A percentile compares a stretch with the other conserved stretches of the same genome.
phyloP scores from a whole-genome alignment of 768 basidiomycete species.

The Russula dissimulans region DNA sequence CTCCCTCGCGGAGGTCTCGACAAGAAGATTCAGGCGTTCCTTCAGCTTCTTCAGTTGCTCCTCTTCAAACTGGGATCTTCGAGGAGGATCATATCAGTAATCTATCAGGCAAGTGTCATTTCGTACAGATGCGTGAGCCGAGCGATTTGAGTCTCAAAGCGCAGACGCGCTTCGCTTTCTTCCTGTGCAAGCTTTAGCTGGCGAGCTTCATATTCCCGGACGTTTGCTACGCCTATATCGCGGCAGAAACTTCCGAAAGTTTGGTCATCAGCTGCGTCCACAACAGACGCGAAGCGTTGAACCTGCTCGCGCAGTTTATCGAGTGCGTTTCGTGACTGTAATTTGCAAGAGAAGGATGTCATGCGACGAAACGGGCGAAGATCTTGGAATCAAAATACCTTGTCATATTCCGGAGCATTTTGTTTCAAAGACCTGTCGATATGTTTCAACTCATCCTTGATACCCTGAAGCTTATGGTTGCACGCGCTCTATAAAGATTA shows the following conservation, averaged over 20 bases:
- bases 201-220: slow-evolving; percentile 90
- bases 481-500: slow-evolving; percentile 51
- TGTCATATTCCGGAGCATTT: slow-evolving; percentile 59
- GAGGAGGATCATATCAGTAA: neutral
- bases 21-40: slow-evolving; percentile 52
- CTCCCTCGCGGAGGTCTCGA: slow-evolving; percentile 44
- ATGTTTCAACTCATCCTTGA: slow-evolving; percentile 80
- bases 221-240: slow-evolving; percentile 67
- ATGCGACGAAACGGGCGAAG: neutral
- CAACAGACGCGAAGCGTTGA: slow-evolving; percentile 40
- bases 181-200: slow-evolving; percentile 84
- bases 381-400: slow-evolving; percentile 34
- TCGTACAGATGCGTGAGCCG: slow-evolving; percentile 78
- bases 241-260: slow-evolving; percentile 73
- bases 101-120: neutral
- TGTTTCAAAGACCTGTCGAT: slow-evolving; percentile 61
- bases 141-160: slow-evolving; percentile 80
- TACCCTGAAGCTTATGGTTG: slow-evolving; percentile 63
- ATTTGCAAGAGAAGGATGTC: neutral
- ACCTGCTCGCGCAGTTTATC: slow-evolving; percentile 46
- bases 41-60: slow-evolving; percentile 60
- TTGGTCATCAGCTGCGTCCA: slow-evolving; percentile 73
- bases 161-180: slow-evolving; percentile 73
- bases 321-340: slow-evolving; percentile 47
- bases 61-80: slow-evolving; percentile 73